A percentile compares a stretch with the other conserved stretches of the same genome.
phyloP scores from a whole-genome alignment of 1,284 basidiomycete genomes.

The Mycena citricolor region DNA sequence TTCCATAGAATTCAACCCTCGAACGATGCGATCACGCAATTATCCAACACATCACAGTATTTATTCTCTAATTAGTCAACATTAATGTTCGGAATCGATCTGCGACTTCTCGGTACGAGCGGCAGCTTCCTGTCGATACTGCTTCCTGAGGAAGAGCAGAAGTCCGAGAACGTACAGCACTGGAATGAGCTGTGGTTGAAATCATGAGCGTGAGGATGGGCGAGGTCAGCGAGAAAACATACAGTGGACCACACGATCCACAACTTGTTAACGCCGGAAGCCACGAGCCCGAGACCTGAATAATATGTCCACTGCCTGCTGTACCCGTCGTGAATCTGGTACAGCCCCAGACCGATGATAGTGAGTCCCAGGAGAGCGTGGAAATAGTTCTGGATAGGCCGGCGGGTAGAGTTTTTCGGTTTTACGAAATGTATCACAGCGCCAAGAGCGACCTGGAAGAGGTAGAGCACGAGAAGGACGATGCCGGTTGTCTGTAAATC shows the following conservation, averaged over 20 bases:
- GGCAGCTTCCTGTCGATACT: slow-evolving; percentile 8
- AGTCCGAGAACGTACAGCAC: slow-evolving; percentile 45
- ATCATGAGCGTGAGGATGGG: slow-evolving; percentile 23
- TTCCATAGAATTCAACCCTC: no score
- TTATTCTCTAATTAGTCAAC: no score
- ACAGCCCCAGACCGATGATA: slow-evolving; percentile 50
- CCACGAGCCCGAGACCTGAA: slow-evolving; percentile 41
- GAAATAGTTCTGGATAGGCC: slow-evolving; percentile 58
- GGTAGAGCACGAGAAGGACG: slow-evolving; percentile 58
- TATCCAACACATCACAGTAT: no score
- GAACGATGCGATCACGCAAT: no score
- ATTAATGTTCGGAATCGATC: no score
- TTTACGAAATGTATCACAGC: slow-evolving; percentile 60
- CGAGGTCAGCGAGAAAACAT: slow-evolving; percentile 28
- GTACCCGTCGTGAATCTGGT: slow-evolving; percentile 52
- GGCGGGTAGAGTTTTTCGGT: slow-evolving; percentile 36
- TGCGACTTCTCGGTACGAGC: no score
- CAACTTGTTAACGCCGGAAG: slow-evolving; percentile 40
- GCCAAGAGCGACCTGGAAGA: slow-evolving; percentile 58
- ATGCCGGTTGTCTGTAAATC: slow-evolving; percentile 59
- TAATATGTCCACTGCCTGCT: slow-evolving; percentile 44
- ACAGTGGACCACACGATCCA: slow-evolving; percentile 59
- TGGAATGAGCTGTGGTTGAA: no score
- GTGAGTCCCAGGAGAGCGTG: slow-evolving; percentile 55
- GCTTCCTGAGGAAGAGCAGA: slow-evolving; percentile 42